phyloP scores from a whole-genome alignment of 1,284 basidiomycete genomes.

The Takashimella tepidaria region DNA sequence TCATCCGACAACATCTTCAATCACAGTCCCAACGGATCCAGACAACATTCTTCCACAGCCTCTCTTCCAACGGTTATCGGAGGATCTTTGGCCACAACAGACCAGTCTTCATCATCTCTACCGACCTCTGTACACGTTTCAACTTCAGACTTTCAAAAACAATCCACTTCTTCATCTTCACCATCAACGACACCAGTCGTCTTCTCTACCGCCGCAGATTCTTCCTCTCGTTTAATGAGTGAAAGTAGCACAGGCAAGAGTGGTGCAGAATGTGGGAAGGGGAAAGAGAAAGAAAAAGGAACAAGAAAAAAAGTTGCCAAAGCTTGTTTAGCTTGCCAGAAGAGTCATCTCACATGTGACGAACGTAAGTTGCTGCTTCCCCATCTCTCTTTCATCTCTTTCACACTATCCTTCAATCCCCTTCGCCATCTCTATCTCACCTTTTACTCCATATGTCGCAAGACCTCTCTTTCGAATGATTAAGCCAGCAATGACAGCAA shows the following conservation, averaged over 20 bases:
- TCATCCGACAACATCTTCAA: background rate
- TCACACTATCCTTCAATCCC: too few relatives aligned
- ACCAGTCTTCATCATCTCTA: background rate
- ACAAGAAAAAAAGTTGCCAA: conserved; percentile 55
- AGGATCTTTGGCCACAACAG: background rate
- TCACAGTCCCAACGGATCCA: background rate
- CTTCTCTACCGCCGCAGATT: background rate
- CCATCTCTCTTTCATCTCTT: too few relatives aligned
- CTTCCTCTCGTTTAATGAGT: background rate
- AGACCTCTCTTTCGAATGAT: too few relatives aligned
- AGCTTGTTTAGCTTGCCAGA: conserved; percentile 91
- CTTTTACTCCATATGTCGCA: too few relatives aligned
- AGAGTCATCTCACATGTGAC: conserved; percentile 92
- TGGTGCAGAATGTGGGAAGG: background rate
- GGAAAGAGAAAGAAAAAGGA: conserved; percentile 45
- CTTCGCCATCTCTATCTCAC: too few relatives aligned
- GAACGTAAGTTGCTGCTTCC: conserved; percentile 79
- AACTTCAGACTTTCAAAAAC: too few relatives aligned
- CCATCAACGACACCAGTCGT: background rate
- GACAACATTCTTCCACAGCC: background rate
- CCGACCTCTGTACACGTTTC: too few relatives aligned
- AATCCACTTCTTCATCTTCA: background rate
- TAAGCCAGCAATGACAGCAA: too few relatives aligned
- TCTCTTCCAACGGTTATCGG: background rate
- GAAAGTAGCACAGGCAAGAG: background rate